These are phyloP conservation scores for Globisporangium alternatum DNA, from an alignment of 352 stramenopile genomes.

Conservation along the genomic window DNA sequence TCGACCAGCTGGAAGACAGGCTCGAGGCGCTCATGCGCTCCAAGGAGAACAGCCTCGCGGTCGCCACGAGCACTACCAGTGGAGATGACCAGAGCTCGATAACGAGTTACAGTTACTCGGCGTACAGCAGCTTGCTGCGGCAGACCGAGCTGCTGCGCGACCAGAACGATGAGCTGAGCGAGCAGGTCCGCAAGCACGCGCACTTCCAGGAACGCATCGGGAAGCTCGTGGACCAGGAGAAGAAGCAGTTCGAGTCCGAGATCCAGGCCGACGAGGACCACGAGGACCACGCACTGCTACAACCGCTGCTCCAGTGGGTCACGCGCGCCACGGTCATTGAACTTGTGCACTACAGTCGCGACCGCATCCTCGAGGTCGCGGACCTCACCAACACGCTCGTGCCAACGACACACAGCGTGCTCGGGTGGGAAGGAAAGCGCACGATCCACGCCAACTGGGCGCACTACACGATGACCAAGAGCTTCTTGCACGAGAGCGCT, in stretches of 20 bases:
- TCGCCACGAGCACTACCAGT: background rate
- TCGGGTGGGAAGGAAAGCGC: slow-evolving; percentile 45
- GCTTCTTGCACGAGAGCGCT: slow-evolving; percentile 30
- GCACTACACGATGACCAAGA: slow-evolving; percentile 46
- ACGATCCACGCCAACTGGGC: slow-evolving; percentile 36
- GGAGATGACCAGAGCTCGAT: background rate
- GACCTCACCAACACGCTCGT: slow-evolving; percentile 20
- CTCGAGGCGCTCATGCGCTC: slow-evolving; percentile 19
- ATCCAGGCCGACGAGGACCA: slow-evolving; percentile 8
- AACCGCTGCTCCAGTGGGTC: slow-evolving; percentile 24
- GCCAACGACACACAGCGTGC: slow-evolving; percentile 21
- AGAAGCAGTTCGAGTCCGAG: slow-evolving; percentile 11
- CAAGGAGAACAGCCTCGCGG: background rate
- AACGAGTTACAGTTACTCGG: slow-evolving; percentile 16
- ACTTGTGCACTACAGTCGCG: slow-evolving; percentile 21
- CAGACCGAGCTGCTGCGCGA: slow-evolving; percentile 23
- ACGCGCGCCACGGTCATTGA: background rate
- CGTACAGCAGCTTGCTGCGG: slow-evolving; percentile 21
- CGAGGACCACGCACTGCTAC: slow-evolving; percentile 11
- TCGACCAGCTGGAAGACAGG: slow-evolving; percentile 29
- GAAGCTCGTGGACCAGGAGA: slow-evolving; percentile 12
- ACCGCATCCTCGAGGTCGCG: slow-evolving; percentile 27
- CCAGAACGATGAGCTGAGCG: slow-evolving; percentile 21
- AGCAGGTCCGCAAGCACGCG: slow-evolving; percentile 19
- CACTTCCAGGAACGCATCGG: slow-evolving; percentile 19